Evolutionary conservation across 352 stramenopile genomes (phyloP), one percentile per base, ranked within the genome.

Genomic region (Pythium monospermum): DNA sequence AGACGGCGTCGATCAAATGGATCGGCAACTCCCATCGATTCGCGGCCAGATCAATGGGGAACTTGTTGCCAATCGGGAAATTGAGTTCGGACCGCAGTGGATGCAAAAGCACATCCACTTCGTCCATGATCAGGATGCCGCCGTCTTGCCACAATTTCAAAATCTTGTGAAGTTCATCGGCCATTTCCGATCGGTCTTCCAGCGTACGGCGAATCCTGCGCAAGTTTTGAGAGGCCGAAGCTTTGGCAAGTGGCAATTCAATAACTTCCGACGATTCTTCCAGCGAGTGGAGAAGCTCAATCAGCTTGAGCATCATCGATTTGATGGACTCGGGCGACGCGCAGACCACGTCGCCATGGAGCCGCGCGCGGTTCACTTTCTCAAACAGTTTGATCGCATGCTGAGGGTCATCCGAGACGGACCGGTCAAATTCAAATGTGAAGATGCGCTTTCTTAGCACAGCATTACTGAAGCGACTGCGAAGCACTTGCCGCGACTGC

Each of bases 281-380:
- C 2, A 98, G 65, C 6, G 83, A 94, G 45, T 97, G 87, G 11
- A 96, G 50, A 16, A 98, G 54, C 59, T 98, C 93, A 7, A 99
- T 79, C 44, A 99, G 96, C 58, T 99, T 99, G 2, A 99, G 66
- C 85, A 98, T 96, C 67, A 99, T 98, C 27, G 95, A 98, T 70
- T 99, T 99, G 37, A 99, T 94, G 53, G 94, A 97, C 32, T 98
- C 98, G 3, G 97, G 97, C 6, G 94, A 99, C 15, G 97, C 96
- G 62, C 97, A 98, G 12, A 99, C 96, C 3, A 99, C 96, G 31
- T 98, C 96, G 1, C 82, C 82, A 52, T 94, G 65, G 68, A 92
- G 53, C 53, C 96, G 72, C 84, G 92, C 69, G 68, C 85, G 53
- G 73, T 96, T 87, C 15, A 99, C 67, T 49, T 94, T 96, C 23